Evolutionary conservation across 1,284 basidiomycete genomes (phyloP).

Genomic region (Cystobasidium slooffiae): DNA sequence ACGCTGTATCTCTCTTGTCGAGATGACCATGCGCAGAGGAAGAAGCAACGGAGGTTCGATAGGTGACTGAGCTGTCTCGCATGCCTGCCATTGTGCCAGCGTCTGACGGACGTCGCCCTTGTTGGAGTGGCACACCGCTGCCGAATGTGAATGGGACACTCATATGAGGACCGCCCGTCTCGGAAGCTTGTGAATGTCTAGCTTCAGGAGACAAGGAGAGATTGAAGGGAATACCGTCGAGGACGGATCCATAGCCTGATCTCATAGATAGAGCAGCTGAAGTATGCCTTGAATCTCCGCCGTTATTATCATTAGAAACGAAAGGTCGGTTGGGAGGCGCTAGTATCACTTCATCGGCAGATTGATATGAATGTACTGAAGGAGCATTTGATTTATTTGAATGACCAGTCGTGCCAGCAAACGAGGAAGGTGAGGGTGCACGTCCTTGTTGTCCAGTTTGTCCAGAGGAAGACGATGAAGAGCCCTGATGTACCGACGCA

Average conservation of each 20-base stretch:
- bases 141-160: slow-evolving; percentile 18
- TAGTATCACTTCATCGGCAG: slow-evolving; percentile 36
- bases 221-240: slow-evolving; percentile 47
- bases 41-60: slow-evolving; percentile 6
- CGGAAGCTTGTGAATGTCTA: slow-evolving; percentile 39
- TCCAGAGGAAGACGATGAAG: slow-evolving; percentile 11
- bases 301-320: slow-evolving; percentile 7
- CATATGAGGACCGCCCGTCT: slow-evolving; percentile 4
- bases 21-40: neutral
- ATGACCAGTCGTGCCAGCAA: neutral
- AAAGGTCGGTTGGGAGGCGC: slow-evolving; percentile 36
- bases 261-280: slow-evolving; percentile 42
- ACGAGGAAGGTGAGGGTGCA: neutral
- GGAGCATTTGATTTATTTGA: neutral
- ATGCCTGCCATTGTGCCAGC: neutral
- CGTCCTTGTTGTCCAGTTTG: neutral
- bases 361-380: neutral
- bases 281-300: slow-evolving; percentile 38
- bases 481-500: neutral
- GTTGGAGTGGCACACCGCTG: neutral
- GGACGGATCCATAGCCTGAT: slow-evolving; percentile 44
- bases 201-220: slow-evolving; percentile 33
- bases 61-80: slow-evolving; percentile 23
- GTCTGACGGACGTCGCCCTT: neutral
- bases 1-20: slow-evolving; percentile 36